Conservation (phyloP, 805 yeast genomes). For the Zygosaccharomyces bailii region DNA sequence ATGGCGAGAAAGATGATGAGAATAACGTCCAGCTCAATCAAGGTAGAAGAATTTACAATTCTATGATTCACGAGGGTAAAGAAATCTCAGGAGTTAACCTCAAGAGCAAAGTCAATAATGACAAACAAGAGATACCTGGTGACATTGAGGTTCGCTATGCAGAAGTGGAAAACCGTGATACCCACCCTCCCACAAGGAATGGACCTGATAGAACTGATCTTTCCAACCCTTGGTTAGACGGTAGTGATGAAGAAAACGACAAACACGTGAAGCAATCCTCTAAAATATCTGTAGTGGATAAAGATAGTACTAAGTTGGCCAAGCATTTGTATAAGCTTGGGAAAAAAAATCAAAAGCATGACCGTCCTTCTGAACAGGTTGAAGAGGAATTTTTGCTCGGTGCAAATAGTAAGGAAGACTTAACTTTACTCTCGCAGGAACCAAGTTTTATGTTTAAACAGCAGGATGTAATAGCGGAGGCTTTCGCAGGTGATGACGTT, state of each 20-base stretch:
- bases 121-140: constrained; percentile 11
- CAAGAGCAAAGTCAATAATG: constrained; percentile 2
- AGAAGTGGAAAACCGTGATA: constrained; percentile 32
- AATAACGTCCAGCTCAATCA: constrained; percentile 50
- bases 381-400: constrained; percentile 41
- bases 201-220: constrained; percentile 26
- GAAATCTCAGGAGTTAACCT: constrained; percentile 6
- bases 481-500: constrained; percentile 97
- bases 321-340: constrained; percentile 47
- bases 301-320: constrained; percentile 46
- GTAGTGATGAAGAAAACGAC: constrained; percentile 30
- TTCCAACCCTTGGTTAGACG: constrained; percentile 52
- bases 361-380: constrained; percentile 15
- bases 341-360: constrained; percentile 31
- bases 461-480: constrained; percentile 77
- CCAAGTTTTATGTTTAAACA: constrained; percentile 64
- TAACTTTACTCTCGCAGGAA: constrained; percentile 49
- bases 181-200: constrained; percentile 41
- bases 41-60: constrained; percentile 82
- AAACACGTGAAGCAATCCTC: constrained; percentile 36
- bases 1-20: constrained; percentile 36
- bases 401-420: constrained; percentile 45
- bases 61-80: constrained; percentile 35
- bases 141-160: constrained; percentile 4
- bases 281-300: constrained; percentile 47